These are phyloP conservation scores for Dalbergia oliveri DNA, from an alignment of 306 rosid genomes.

Conservation along the genomic window DNA sequence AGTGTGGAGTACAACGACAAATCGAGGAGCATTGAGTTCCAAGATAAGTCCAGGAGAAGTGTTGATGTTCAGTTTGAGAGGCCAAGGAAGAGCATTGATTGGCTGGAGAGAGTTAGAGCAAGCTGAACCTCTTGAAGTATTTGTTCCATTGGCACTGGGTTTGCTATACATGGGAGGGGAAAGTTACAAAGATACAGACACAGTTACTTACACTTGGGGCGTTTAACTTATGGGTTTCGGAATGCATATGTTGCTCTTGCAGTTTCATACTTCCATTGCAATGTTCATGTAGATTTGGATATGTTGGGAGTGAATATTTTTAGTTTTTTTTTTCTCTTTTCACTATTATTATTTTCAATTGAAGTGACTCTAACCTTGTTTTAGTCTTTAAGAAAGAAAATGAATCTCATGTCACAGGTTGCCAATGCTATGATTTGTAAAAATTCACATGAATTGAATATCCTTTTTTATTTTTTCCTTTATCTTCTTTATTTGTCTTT, in stretches of 20 bases:
- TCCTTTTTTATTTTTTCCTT: conserved; percentile 5
- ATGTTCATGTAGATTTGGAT: conserved; percentile 54
- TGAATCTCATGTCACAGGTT: conserved; percentile 49
- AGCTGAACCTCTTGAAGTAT: conserved; percentile 53
- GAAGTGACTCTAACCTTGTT: conserved; percentile 66
- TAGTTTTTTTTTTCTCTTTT: conserved; percentile 32
- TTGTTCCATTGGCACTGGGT: conserved; percentile 41
- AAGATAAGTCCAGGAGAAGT: conserved; percentile 80
- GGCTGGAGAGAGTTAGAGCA: conserved; percentile 86
- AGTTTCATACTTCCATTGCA: conserved; percentile 42
- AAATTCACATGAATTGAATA: conserved; percentile 16
- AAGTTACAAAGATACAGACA: conserved; percentile 54
- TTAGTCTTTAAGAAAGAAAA: conserved; percentile 40
- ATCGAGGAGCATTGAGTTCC: conserved; percentile 73
- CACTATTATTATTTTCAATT: conserved; percentile 37
- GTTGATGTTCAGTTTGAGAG: conserved; percentile 81
- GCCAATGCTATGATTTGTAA: conserved; percentile 38
- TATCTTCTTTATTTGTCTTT: neutral
- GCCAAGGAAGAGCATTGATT: conserved; percentile 81
- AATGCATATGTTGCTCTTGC: conserved; percentile 54
- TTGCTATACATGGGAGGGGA: conserved; percentile 49
- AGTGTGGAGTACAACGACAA: conserved; percentile 79
- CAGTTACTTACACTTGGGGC: conserved; percentile 45
- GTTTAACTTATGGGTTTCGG: conserved; percentile 67
- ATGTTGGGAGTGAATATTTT: conserved; percentile 49